Evolutionary conservation across 129 eudicot genomes (phyloP).

Genomic region (Dittrichia graveolens): DNA sequence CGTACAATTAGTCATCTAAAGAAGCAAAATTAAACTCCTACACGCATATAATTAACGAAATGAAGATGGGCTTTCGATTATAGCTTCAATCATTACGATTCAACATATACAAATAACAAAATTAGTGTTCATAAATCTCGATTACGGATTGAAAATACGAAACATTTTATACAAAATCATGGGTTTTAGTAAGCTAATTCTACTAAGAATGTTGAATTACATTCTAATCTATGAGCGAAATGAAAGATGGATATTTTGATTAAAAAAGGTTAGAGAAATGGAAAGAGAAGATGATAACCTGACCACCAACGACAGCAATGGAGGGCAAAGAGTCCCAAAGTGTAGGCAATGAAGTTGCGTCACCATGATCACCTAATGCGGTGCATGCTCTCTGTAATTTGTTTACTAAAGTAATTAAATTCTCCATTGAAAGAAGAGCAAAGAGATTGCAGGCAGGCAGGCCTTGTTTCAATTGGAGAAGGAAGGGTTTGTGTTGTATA

Average conservation of each 20-base stretch:
- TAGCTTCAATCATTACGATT: background rate
- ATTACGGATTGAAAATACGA: background rate
- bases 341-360: constrained; percentile 55
- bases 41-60: background rate
- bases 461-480: background rate
- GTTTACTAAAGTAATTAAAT: constrained; percentile 61
- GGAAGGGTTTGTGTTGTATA: constrained; percentile 17
- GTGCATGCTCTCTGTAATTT: constrained; percentile 69
- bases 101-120: too few species aligned
- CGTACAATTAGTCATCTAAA: background rate
- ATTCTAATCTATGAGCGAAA: constrained; percentile 14
- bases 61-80: constrained; percentile 2
- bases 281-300: constrained; percentile 31
- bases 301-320: constrained; percentile 74
- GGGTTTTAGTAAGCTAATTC: background rate
- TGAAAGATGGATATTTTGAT: background rate
- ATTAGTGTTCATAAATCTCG: background rate
- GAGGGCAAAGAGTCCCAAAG: constrained; percentile 75
- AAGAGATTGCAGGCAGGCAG: background rate
- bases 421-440: constrained; percentile 40
- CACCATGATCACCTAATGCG: constrained; percentile 66
- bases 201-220: constrained; percentile 7
- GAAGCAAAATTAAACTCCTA: constrained; percentile 9
- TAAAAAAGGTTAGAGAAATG: background rate
- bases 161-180: background rate